Evolutionary conservation across 768 basidiomycete genomes (phyloP).

Genomic region (Trametes cubensis): DNA sequence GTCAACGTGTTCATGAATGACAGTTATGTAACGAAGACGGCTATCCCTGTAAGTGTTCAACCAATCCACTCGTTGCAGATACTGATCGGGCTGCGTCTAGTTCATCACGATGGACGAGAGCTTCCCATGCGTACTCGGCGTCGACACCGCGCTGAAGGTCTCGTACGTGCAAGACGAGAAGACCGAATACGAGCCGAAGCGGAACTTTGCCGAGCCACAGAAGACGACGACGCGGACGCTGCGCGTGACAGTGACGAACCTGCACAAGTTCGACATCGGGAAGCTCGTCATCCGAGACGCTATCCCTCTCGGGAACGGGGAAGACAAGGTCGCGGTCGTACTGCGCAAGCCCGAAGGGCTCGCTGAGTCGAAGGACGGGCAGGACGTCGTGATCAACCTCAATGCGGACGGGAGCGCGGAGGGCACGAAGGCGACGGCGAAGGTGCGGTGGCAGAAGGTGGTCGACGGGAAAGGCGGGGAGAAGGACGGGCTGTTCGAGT

Average conservation of each 20-base stretch:
- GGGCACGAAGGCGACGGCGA: slow-evolving; percentile 18
- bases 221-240: slow-evolving; percentile 47
- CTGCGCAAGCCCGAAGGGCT: slow-evolving; percentile 51
- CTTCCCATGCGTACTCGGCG: slow-evolving; percentile 59
- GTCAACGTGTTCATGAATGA: slow-evolving; percentile 61
- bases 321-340: slow-evolving; percentile 47
- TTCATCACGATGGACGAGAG: slow-evolving; percentile 51
- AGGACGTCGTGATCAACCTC: slow-evolving; percentile 41
- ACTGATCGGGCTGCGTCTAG: neutral
- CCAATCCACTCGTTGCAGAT: neutral
- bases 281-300: slow-evolving; percentile 51
- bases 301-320: slow-evolving; percentile 42
- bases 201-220: slow-evolving; percentile 47
- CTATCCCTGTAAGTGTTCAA: slow-evolving; percentile 41
- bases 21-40: slow-evolving; percentile 57
- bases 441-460: slow-evolving; percentile 40
- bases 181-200: slow-evolving; percentile 39
- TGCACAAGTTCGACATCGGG: slow-evolving; percentile 47
- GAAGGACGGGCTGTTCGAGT: slow-evolving; percentile 61
- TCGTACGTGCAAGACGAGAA: slow-evolving; percentile 45
- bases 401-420: slow-evolving; percentile 36
- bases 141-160: slow-evolving; percentile 36
- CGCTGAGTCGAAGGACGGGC: slow-evolving; percentile 46
- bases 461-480: slow-evolving; percentile 50
- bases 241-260: slow-evolving; percentile 47